Conservation (phyloP, 306 rosid genomes). For the Begonia loranthoides region DNA sequence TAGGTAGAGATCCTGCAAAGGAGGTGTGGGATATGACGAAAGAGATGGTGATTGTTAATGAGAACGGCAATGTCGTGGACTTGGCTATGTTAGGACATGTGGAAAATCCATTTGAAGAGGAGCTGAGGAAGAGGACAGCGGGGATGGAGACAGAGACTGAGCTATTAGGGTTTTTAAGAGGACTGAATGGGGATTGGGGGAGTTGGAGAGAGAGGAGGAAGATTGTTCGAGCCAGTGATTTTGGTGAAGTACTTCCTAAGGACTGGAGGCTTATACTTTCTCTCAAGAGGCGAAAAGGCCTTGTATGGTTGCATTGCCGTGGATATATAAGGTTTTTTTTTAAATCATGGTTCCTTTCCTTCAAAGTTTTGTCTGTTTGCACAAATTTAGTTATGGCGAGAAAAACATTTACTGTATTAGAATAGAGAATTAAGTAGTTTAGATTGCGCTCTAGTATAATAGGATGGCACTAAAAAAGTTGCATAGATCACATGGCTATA, state of each 20-base stretch:
- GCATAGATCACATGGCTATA: no score
- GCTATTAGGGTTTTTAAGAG: conserved; percentile 39
- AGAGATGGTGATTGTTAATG: conserved; percentile 11
- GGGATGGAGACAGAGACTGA: conserved; percentile 40
- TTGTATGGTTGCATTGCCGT: conserved; percentile 31
- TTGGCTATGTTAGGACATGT: conserved; percentile 23
- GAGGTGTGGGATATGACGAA: conserved; percentile 10
- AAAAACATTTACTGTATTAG: no score
- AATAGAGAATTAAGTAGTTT: no score
- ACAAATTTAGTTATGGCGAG: background rate
- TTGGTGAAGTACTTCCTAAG: conserved; percentile 32
- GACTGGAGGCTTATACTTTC: conserved; percentile 54
- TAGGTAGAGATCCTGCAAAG: conserved; percentile 2
- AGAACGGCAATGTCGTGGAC: conserved; percentile 20
- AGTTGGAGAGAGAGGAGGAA: conserved; percentile 53
- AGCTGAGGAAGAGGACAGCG: conserved; percentile 42
- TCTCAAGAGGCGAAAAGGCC: conserved; percentile 36
- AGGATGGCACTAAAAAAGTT: no score
- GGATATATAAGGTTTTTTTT: conserved; percentile 49
- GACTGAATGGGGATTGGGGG: conserved; percentile 53
- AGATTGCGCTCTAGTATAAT: no score
- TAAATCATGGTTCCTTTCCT: conserved; percentile 3
- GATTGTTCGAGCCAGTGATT: conserved; percentile 37
- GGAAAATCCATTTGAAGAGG: conserved; percentile 38
- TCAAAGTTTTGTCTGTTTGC: conserved; percentile 4